Base-by-base conservation (phyloP, 305 asterid species). In the Striga hermonthica region DNA sequence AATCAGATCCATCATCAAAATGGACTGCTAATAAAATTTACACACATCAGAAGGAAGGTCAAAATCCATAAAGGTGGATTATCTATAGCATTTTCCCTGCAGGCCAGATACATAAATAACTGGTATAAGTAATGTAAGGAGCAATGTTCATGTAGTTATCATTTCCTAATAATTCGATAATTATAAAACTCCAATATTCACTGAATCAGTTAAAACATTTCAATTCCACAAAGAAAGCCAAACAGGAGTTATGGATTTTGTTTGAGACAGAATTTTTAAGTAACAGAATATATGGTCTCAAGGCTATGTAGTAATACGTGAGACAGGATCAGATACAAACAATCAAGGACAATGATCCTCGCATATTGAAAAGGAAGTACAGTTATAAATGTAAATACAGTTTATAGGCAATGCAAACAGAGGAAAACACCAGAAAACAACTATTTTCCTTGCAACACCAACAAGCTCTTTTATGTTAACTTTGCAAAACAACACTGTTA, bases 301-400 rank as follows among this genome's bases (percentile, higher is more conserved):
- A 55, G 64, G 41, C 36, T 12, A 47, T 40, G 63, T 65, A 47
- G 14, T 48, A 64, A 54, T 53, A 47, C 11, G 54, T 44, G 8
- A 69, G 10, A 71, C 48, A n/a, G 41, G 67, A 43, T 13, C 4
- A 50, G 16, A 53, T 53, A 31, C 38, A 40, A 40, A 57, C 37
- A 14, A 66, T 37, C 63, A 55, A 75, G 53, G 57, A 65, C 12
- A 16, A 59, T 9, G 53, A 47, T 52, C 34, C 8, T 75, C 54
- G 49, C 65, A 40, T 34, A 34, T 35, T 31, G 53, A 31, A 31
- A 44, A 12, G 10, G 5, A 15, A 35, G 53, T 37, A 35, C 7
- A 40, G 15, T 37, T 13, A 60, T 22, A 37, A 13, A 66, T 45
- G 43, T 45, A 39, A 48, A 37, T 54, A 54, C 34, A 52, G 13